A percentile compares a stretch with the other conserved stretches of the same genome.
These are phyloP conservation scores for Phytophthora crassamura DNA, from an alignment of 352 stramenopile genomes.

Conservation along the genomic window DNA sequence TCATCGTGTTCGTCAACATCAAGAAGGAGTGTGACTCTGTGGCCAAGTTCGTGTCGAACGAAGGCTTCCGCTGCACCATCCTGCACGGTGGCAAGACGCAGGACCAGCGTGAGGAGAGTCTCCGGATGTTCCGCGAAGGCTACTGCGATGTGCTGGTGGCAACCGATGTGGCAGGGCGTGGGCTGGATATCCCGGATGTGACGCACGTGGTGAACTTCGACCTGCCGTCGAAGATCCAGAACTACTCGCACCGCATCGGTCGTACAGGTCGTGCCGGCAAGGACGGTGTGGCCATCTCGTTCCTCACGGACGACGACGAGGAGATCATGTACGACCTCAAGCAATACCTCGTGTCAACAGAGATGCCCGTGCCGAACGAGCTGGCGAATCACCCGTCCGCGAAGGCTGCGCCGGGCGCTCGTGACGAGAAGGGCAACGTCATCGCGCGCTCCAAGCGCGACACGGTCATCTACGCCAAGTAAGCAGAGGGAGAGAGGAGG, in stretches of 20 bases:
- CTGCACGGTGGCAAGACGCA: constrained; percentile 98
- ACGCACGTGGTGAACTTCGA: constrained; percentile 99
- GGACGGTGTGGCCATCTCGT: constrained; percentile 96
- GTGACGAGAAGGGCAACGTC: constrained; percentile 88
- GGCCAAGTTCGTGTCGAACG: constrained; percentile 91
- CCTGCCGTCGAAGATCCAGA: constrained; percentile 97
- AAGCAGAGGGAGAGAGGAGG: constrained; percentile 9
- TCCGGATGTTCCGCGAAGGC: constrained; percentile 91
- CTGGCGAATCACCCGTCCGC: constrained; percentile 94
- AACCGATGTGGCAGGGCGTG: constrained; percentile 95
- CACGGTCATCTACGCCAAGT: constrained; percentile 90
- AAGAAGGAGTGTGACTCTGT: constrained; percentile 98
- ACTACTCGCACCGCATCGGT: constrained; percentile 99
- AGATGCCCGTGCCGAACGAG: constrained; percentile 93
- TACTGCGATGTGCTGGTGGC: constrained; percentile 93
- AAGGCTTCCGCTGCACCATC: constrained; percentile 93
- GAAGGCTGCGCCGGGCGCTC: constrained; percentile 81
- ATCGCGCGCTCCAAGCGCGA: constrained; percentile 88
- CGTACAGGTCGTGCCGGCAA: constrained; percentile 98
- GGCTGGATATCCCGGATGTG: constrained; percentile 99
- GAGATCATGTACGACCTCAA: constrained; percentile 98
- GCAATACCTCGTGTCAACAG: constrained; percentile 96
- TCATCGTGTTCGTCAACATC: constrained; percentile 99
- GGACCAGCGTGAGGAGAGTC: constrained; percentile 93
- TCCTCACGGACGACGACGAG: constrained; percentile 98